Conservation (phyloP, 1,284 basidiomycete species). For the Taiwanofungus camphoratus region DNA sequence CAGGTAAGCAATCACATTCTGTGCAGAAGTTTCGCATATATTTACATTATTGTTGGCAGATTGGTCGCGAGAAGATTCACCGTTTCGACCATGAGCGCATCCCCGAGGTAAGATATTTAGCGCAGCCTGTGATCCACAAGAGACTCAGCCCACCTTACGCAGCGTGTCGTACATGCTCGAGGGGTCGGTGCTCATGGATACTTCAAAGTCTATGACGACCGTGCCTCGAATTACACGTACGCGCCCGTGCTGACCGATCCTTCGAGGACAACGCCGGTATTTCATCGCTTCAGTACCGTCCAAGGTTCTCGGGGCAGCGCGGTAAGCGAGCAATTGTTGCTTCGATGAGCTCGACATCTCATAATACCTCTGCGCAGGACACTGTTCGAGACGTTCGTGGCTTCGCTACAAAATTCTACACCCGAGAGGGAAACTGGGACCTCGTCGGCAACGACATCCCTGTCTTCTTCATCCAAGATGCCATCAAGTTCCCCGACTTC, state of each 20-base stretch:
- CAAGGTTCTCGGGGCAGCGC: slow-evolving; percentile 72
- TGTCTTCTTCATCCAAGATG: slow-evolving; percentile 83
- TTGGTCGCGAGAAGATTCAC: slow-evolving; percentile 66
- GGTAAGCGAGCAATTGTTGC: slow-evolving; percentile 39
- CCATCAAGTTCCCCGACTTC: slow-evolving; percentile 80
- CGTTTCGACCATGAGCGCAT: slow-evolving; percentile 84
- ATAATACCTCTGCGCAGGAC: slow-evolving; percentile 36
- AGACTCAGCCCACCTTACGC: slow-evolving; percentile 4
- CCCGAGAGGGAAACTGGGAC: slow-evolving; percentile 78
- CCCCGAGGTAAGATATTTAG: slow-evolving; percentile 55
- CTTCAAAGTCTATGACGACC: slow-evolving; percentile 67
- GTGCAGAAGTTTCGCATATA: background rate
- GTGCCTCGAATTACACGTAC: slow-evolving; percentile 58
- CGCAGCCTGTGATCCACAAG: background rate
- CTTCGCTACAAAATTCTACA: slow-evolving; percentile 80
- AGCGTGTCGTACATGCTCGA: slow-evolving; percentile 62
- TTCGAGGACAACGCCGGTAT: slow-evolving; percentile 64
- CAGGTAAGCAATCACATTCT: slow-evolving; percentile 27
- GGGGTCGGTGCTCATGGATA: slow-evolving; percentile 79
- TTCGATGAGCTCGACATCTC: background rate
- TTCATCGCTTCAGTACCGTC: slow-evolving; percentile 80
- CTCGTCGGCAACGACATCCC: slow-evolving; percentile 75
- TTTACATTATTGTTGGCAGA: slow-evolving; percentile 14
- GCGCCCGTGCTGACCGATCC: slow-evolving; percentile 71
- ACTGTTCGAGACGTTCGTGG: slow-evolving; percentile 82